Conservation (phyloP, 306 rosid genomes). For the Cucumis melo region DNA sequence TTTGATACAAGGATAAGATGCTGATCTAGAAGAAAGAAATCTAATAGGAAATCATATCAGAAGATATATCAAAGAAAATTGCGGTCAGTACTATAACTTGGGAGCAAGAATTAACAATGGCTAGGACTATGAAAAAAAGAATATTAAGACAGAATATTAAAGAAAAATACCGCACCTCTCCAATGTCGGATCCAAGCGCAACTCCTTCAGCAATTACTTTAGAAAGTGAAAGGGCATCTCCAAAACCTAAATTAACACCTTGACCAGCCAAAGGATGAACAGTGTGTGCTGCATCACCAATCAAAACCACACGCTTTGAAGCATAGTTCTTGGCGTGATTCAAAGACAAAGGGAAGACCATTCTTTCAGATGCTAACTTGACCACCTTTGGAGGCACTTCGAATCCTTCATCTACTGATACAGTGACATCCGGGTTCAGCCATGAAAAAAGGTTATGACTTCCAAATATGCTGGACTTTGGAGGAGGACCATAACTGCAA, state of each 20-base stretch:
- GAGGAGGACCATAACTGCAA: slow-evolving; percentile 66
- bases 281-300: slow-evolving; percentile 95
- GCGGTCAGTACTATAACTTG: not conserved
- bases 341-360: slow-evolving; percentile 74
- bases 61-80: not conserved
- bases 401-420: slow-evolving; percentile 44
- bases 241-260: slow-evolving; percentile 92
- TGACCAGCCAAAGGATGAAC: slow-evolving; percentile 96
- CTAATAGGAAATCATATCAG: not conserved
- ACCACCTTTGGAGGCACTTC: slow-evolving; percentile 67
- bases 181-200: slow-evolving; percentile 64
- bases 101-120: not conserved
- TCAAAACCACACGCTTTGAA: slow-evolving; percentile 49
- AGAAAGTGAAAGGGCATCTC: slow-evolving; percentile 69
- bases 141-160: not conserved
- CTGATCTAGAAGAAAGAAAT: not conserved
- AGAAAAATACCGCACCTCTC: slow-evolving; percentile 46
- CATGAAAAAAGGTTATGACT: slow-evolving; percentile 40
- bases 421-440: slow-evolving; percentile 34
- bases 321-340: slow-evolving; percentile 66
- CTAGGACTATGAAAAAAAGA: not conserved
- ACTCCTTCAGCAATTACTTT: slow-evolving; percentile 65
- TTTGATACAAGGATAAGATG: not conserved
- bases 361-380: slow-evolving; percentile 61
- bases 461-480: slow-evolving; percentile 33